A percentile compares a stretch with the other conserved stretches of the same genome.
Evolutionary conservation across 2,329 filamentous ascomycete genomes (phyloP).

Genomic region (Lasiodiplodia theobromae): DNA sequence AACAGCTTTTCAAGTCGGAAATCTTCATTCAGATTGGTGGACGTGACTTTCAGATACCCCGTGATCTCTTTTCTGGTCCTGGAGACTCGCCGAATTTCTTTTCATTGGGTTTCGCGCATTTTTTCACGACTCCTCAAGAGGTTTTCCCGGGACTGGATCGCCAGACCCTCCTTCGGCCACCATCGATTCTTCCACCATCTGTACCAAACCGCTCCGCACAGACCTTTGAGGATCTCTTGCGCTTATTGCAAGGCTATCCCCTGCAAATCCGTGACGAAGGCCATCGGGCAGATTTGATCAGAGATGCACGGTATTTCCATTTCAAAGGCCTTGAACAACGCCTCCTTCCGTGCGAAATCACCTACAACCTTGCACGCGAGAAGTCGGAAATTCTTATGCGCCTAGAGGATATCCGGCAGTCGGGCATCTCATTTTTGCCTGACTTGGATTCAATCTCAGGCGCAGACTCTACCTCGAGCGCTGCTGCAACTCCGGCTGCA

Average conservation of each 20-base stretch:
- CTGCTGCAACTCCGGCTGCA: constrained; percentile 31
- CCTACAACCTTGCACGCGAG: constrained; percentile 73
- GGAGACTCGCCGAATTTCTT: constrained; percentile 98
- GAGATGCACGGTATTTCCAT: constrained; percentile 92
- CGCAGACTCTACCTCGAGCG: not conserved
- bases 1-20: constrained; percentile 87
- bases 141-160: constrained; percentile 87
- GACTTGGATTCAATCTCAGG: constrained; percentile 47
- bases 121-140: constrained; percentile 81
- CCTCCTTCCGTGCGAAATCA: constrained; percentile 78
- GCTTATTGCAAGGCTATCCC: constrained; percentile 83
- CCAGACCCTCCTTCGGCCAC: constrained; percentile 80
- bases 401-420: constrained; percentile 87
- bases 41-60: constrained; percentile 86
- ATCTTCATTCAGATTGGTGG: constrained; percentile 93
- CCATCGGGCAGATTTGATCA: constrained; percentile 78
- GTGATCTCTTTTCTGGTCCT: constrained; percentile 79
- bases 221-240: constrained; percentile 81
- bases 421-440: constrained; percentile 72
- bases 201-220: constrained; percentile 84
- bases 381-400: constrained; percentile 79
- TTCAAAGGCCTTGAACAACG: constrained; percentile 90
- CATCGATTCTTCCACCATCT: constrained; percentile 81
- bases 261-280: constrained; percentile 76
- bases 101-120: constrained; percentile 85